phyloP scores from a whole-genome alignment of 345 rosid genomes.

The Boechera stricta region DNA sequence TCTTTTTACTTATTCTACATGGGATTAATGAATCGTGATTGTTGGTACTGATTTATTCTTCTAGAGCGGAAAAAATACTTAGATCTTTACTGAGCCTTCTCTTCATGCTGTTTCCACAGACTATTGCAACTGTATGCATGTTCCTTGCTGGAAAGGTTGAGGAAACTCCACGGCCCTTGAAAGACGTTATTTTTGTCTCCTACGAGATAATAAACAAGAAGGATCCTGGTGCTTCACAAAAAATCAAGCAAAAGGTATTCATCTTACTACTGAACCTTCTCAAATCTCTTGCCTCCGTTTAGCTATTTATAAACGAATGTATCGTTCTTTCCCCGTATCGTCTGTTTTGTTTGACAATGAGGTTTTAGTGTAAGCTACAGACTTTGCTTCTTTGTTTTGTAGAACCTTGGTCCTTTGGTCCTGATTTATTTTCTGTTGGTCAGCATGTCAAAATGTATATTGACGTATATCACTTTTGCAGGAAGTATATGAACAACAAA shows the following conservation, averaged over 20 bases:
- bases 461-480: slow-evolving; percentile 45
- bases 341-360: slow-evolving; percentile 14
- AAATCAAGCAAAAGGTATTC: slow-evolving; percentile 88
- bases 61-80: background rate
- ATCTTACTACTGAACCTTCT: slow-evolving; percentile 25
- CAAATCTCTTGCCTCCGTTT: background rate
- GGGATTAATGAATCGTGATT: background rate
- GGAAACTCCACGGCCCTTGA: slow-evolving; percentile 94
- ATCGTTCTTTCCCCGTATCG: background rate
- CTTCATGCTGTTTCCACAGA: slow-evolving; percentile 51
- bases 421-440: slow-evolving; percentile 3
- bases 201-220: slow-evolving; percentile 90
- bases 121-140: slow-evolving; percentile 94
- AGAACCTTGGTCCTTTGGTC: background rate
- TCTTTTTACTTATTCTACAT: background rate
- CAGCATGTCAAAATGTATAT: background rate
- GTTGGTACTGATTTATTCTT: slow-evolving; percentile 15
- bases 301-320: background rate
- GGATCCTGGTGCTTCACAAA: slow-evolving; percentile 80
- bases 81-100: slow-evolving; percentile 15
- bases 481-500: slow-evolving; percentile 94
- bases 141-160: slow-evolving; percentile 98
- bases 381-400: slow-evolving; percentile 4
- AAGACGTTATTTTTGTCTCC: slow-evolving; percentile 88
- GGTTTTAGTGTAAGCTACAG: background rate